Evolutionary conservation across 768 basidiomycete genomes (phyloP), one percentile per base, ranked within the genome.

Genomic region (Pisolithus marmoratus): DNA sequence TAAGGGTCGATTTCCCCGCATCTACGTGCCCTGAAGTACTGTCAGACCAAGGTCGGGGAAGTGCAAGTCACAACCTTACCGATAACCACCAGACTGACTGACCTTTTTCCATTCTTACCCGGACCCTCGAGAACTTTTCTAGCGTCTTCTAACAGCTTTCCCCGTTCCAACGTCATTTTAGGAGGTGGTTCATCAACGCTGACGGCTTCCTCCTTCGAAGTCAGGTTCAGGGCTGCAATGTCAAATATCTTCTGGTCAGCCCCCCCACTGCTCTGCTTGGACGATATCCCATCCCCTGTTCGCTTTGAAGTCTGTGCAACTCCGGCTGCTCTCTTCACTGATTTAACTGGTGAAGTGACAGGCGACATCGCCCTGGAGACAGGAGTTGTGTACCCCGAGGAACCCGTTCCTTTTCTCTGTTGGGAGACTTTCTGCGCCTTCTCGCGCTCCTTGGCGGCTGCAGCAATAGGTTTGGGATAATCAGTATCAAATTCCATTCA

Each of bases 1-100:
- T 97, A 24, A 99, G 71, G 1, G 96, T 99, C 5, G 94, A 96
- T 69, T 99, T 99, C 23, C 96, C 96, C 17, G 96, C 96, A 70
- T 99, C 96, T 54, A 99, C 96, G 63, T 99, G 96, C 37, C 96
- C 95, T 97, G 59, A 41, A 43, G 31, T 47, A 42, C 3, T 20
- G 48, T 63, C 37, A 59, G 54, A 54, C 24, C 53, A 44, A 45
- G 29, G 22, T n/a, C 48, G 23, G 41, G 34, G 29, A 46, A 38
- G 41, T 27, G 31, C 5, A 46, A 44, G 45, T 6, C 48, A 37
- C 50, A 31, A 15, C 46, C 73, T 58, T 64, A 95, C 95, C 96
- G 40, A 99, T 86, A 42, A 99, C 92, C 24, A 98, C 87, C 58
- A 99, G 72, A 65, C 87, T 94, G 46, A 97, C 72, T 12, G 76